Percentiles rank a stretch among this genome's conserved stretches.
Conservation (phyloP, 2,329 filamentous ascomycete genomes). For the Teratosphaeria viscida region DNA sequence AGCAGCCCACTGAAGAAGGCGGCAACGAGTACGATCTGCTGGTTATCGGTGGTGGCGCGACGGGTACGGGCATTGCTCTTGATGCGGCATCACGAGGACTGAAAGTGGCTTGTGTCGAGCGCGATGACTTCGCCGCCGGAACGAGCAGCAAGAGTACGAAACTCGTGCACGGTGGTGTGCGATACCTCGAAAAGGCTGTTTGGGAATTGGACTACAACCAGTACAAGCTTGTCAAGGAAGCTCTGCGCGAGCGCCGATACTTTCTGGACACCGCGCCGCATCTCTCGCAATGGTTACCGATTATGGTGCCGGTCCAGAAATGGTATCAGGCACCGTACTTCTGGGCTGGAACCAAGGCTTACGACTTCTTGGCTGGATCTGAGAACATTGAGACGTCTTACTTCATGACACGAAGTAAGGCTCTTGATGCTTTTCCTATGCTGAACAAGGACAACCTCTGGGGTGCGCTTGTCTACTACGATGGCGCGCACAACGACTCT, state of each 20-base stretch:
- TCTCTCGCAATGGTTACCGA: conserved; percentile 69
- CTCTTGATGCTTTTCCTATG: conserved; percentile 81
- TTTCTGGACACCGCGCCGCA: conserved; percentile 77
- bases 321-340: conserved; percentile 80
- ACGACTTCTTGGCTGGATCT: conserved; percentile 73
- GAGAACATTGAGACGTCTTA: conserved; percentile 86
- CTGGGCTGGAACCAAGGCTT: conserved; percentile 69
- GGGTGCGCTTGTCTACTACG: conserved; percentile 81
- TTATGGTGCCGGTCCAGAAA: conserved; percentile 70
- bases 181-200: conserved; percentile 77
- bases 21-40: conserved; percentile 62
- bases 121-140: conserved; percentile 72
- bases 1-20: conserved; percentile 15
- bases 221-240: conserved; percentile 67
- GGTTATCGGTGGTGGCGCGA: conserved; percentile 70
- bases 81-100: conserved; percentile 70
- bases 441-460: conserved; percentile 67
- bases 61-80: conserved; percentile 68
- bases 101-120: conserved; percentile 70
- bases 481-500: conserved; percentile 85
- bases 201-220: conserved; percentile 79
- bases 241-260: conserved; percentile 70
- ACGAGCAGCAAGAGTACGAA: conserved; percentile 84
- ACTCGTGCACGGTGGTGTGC: conserved; percentile 73
- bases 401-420: conserved; percentile 77